Conservation (phyloP, 345 rosid genomes). For the Barbarea vulgaris region DNA sequence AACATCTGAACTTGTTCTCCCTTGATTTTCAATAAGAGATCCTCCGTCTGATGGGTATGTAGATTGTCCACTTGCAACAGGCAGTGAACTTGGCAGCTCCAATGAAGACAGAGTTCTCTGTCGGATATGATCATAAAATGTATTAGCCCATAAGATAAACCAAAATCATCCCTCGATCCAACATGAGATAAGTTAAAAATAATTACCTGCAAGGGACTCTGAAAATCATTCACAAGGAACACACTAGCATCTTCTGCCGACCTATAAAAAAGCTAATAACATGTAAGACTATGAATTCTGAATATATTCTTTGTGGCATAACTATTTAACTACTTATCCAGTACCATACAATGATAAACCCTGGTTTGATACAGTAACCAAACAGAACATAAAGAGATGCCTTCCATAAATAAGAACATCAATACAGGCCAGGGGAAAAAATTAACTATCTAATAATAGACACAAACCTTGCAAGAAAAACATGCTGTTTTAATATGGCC, state of each 20-base stretch:
- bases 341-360: conserved; percentile 10
- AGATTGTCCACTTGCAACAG: conserved; percentile 62
- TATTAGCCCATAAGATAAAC: conserved; percentile 23
- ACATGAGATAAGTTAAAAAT: conserved; percentile 1
- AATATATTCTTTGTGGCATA: conserved; percentile 2
- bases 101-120: conserved; percentile 89
- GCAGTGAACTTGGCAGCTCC: conserved; percentile 83
- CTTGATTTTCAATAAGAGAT: conserved; percentile 52
- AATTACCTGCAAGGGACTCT: conserved; percentile 85
- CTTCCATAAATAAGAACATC: conserved; percentile 16
- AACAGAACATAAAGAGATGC: not conserved
- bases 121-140: conserved; percentile 36
- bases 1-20: conserved; percentile 44
- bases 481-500: conserved; percentile 80
- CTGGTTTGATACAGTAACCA: not conserved
- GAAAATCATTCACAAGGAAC: conserved; percentile 85
- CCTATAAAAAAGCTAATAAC: conserved; percentile 51
- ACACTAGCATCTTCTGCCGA: conserved; percentile 90
- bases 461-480: conserved; percentile 78
- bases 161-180: conserved; percentile 11
- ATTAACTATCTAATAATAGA: not conserved
- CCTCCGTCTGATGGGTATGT: conserved; percentile 47
- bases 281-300: conserved; percentile 16
- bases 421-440: not conserved
- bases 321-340: conserved; percentile 20